These are phyloP conservation scores for Xylaria digitata DNA, from an alignment of 2,329 filamentous ascomycete genomes.

Conservation along the genomic window DNA sequence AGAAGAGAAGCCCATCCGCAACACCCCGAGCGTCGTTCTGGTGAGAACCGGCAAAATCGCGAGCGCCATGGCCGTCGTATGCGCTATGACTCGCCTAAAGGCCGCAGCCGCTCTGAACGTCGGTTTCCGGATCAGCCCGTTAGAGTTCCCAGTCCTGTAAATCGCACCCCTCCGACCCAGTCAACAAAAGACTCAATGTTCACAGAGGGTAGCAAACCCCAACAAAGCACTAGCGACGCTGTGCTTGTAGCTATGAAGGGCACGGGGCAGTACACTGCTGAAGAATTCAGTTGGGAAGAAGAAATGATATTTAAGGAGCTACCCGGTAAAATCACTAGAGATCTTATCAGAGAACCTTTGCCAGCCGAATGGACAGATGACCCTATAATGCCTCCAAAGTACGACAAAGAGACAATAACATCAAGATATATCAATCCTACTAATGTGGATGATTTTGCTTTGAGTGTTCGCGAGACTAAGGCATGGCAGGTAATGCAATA, in stretches of 20 bases:
- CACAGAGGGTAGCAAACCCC: not conserved
- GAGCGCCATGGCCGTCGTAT: slow-evolving; percentile 28
- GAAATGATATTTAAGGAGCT: slow-evolving; percentile 47
- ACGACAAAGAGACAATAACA: slow-evolving; percentile 47
- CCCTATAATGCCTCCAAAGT: slow-evolving; percentile 49
- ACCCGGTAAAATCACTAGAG: slow-evolving; percentile 40
- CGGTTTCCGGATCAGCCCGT: slow-evolving; percentile 26
- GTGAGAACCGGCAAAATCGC: slow-evolving; percentile 22
- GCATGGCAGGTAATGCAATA: slow-evolving; percentile 48
- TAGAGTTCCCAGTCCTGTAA: slow-evolving; percentile 24
- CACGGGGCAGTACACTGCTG: slow-evolving; percentile 32
- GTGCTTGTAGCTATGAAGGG: not conserved
- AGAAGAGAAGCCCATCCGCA: slow-evolving; percentile 27
- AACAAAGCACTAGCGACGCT: slow-evolving; percentile 4
- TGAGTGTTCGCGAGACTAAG: slow-evolving; percentile 48
- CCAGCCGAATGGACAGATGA: slow-evolving; percentile 48
- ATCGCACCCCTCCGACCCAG: slow-evolving; percentile 10
- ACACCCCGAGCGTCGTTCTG: slow-evolving; percentile 26
- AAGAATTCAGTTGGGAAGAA: slow-evolving; percentile 45
- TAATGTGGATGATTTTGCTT: slow-evolving; percentile 50
- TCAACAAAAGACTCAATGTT: slow-evolving; percentile 1
- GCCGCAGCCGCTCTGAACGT: slow-evolving; percentile 33
- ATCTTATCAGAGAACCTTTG: slow-evolving; percentile 49
- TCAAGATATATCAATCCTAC: slow-evolving; percentile 47
- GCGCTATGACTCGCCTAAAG: slow-evolving; percentile 30